Percentiles rank a stretch among this genome's conserved stretches.
phyloP scores from a whole-genome alignment of 345 rosid genomes.

The Bruguiera parviflora region DNA sequence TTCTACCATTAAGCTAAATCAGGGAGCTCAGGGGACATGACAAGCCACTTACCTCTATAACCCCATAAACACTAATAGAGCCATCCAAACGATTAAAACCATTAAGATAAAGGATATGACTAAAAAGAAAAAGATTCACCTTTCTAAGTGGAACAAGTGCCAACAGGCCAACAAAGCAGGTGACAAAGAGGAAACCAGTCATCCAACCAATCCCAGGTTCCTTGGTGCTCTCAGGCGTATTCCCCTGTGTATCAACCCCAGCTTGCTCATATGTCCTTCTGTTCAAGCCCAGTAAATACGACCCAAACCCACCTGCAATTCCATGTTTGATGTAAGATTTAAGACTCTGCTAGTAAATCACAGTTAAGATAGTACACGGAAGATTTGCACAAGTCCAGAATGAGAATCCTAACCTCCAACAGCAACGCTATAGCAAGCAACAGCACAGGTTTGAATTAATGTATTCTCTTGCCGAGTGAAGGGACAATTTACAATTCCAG shows the following conservation, averaged over 20 bases:
- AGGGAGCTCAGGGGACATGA: not conserved
- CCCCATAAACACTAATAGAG: not conserved
- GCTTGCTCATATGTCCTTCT: constrained; percentile 61
- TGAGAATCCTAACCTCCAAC: constrained; percentile 55
- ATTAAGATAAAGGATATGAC: not conserved
- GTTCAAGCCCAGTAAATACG: constrained; percentile 78
- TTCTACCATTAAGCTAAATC: not conserved
- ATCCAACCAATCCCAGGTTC: constrained; percentile 94
- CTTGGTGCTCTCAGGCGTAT: constrained; percentile 57
- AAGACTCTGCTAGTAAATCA: not conserved
- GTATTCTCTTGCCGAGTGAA: constrained; percentile 95
- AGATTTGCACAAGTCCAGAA: no score
- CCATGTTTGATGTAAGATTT: constrained; percentile 4
- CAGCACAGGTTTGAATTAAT: constrained; percentile 85
- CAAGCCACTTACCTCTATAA: not conserved
- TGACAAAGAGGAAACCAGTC: constrained; percentile 72
- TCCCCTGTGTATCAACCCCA: constrained; percentile 62
- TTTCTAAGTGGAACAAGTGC: constrained; percentile 86
- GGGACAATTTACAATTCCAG: constrained; percentile 61
- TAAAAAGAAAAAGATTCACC: constrained; percentile 31
- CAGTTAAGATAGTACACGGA: not conserved
- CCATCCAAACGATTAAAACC: not conserved
- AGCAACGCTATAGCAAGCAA: constrained; percentile 89
- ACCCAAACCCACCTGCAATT: constrained; percentile 84
- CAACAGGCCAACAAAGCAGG: constrained; percentile 74